Evolutionary conservation across 768 basidiomycete genomes (phyloP).

Genomic region (Rhodotorula paludigena): DNA sequence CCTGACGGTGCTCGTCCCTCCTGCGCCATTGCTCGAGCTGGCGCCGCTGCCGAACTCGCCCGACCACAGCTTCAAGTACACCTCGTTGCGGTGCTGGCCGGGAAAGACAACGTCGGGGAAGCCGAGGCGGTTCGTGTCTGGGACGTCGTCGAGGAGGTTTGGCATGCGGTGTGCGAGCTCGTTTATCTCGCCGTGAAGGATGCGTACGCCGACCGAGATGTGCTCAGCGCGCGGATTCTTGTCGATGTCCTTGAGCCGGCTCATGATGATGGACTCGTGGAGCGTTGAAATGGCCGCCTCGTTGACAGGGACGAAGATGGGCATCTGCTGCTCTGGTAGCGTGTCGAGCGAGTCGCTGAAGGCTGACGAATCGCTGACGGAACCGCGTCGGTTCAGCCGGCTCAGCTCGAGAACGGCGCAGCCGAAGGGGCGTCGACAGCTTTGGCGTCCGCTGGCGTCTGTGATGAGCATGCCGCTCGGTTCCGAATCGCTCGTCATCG

Average conservation of each 20-base stretch:
- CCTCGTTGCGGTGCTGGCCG: conserved; percentile 82
- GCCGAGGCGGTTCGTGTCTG: conserved; percentile 77
- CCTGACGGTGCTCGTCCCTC: conserved; percentile 45
- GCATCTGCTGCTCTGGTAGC: conserved; percentile 73
- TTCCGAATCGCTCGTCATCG: neutral
- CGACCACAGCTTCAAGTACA: conserved; percentile 94
- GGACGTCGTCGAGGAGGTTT: conserved; percentile 70
- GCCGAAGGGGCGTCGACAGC: conserved; percentile 83
- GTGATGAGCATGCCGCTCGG: conserved; percentile 23
- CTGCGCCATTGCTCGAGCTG: neutral
- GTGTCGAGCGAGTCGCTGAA: conserved; percentile 59
- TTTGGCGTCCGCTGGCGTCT: conserved; percentile 33
- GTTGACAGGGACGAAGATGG: conserved; percentile 75
- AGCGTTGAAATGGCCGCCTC: conserved; percentile 86
- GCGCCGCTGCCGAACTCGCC: conserved; percentile 62
- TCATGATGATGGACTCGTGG: conserved; percentile 87
- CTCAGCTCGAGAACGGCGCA: conserved; percentile 85
- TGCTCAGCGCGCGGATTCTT: conserved; percentile 82
- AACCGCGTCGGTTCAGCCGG: conserved; percentile 52
- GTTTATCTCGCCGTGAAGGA: conserved; percentile 74
- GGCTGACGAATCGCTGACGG: conserved; percentile 57
- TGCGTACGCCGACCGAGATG: conserved; percentile 74
- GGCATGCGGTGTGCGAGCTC: conserved; percentile 73
- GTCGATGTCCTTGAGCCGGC: conserved; percentile 70
- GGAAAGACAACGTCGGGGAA: conserved; percentile 97